Conservation (phyloP, 1,139 yeast species). For the Geotrichum citri-aurantii region DNA sequence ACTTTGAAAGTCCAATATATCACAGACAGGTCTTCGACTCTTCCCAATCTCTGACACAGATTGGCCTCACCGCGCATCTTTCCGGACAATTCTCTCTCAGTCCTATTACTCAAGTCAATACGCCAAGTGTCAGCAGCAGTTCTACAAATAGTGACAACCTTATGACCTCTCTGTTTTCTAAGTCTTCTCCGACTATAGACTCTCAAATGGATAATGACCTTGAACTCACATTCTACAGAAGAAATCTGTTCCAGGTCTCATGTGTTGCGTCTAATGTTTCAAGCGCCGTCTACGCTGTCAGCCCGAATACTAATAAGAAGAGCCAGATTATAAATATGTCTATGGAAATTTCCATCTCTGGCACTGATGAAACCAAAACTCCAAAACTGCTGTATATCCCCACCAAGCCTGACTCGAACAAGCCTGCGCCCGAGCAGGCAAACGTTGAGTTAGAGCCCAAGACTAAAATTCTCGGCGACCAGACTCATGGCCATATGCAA, state of each 20-base stretch:
- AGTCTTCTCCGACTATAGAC: neutral
- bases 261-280: conserved; percentile 29
- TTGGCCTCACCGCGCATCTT: conserved; percentile 4
- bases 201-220: conserved; percentile 4
- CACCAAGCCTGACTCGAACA: conserved; percentile 22
- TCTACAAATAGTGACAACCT: neutral
- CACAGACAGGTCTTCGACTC: conserved; percentile 1
- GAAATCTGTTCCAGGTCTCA: conserved; percentile 31
- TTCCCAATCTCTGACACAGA: neutral
- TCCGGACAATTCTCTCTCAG: conserved; percentile 12
- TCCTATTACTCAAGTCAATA: neutral
- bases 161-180: neutral
- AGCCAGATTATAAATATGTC: conserved; percentile 30
- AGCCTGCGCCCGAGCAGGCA: conserved; percentile 26
- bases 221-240: conserved; percentile 32
- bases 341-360: conserved; percentile 28
- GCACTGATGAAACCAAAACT: conserved; percentile 27
- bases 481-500: conserved; percentile 22
- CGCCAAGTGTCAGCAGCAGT: neutral
- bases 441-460: conserved; percentile 29
- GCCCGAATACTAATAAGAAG: conserved; percentile 23
- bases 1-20: neutral
- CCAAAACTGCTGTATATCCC: conserved; percentile 29
- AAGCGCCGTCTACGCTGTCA: conserved; percentile 28
- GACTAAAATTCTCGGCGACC: conserved; percentile 12